Base-by-base conservation (phyloP, 225 moss, liverwort and hornwort genomes). In the Marchantia polymorpha region DNA sequence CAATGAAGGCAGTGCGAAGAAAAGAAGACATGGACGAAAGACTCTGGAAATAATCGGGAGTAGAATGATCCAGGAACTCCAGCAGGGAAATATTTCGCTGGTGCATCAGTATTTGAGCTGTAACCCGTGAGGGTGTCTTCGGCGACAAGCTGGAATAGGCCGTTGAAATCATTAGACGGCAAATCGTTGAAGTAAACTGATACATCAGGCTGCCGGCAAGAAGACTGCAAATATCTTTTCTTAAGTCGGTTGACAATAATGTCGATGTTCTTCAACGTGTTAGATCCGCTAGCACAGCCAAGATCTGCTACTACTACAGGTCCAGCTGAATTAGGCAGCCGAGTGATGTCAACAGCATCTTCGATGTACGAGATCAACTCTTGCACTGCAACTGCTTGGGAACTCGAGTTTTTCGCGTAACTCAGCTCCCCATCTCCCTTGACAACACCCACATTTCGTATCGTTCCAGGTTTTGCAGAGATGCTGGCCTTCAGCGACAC, bases 81-180 rank as follows among this genome's bases (percentile, higher is more conserved):
- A 14, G 85, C 89, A 31, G 87, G 83, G 17, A 85, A 85, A 26
- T 73, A 73, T 20, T 73, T 73, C 23, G 46, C 48, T 16, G 17
- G 20, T 30, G 67, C 67, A 67, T 39, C 67, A 67, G 67, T 22
- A 31, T 72, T n/a, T 22, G 10, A 20, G 4, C 49, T 50, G 8
- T 14, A 11, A 17, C 71, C 11, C 7, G 23, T 20, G 49, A 0
- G 30, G 23, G 9, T 76, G 59, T 80, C 81, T 74, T 22, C 80
- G 61, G 64, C 75, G 73, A 76, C 72, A 1, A 82, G 73, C 76
- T 66, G 85, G 81, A 92, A 88, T 15, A 92, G 83, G 14, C 85
- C 82, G 79, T 83, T 92, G 83, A 92, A 92, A 76, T 92, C 89
- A 50, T 89, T 92, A 12, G 88, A 84, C 0, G 92, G 86, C 58